Evolutionary conservation across 768 basidiomycete species (phyloP).

Genomic region (Serpula lacrymans): DNA sequence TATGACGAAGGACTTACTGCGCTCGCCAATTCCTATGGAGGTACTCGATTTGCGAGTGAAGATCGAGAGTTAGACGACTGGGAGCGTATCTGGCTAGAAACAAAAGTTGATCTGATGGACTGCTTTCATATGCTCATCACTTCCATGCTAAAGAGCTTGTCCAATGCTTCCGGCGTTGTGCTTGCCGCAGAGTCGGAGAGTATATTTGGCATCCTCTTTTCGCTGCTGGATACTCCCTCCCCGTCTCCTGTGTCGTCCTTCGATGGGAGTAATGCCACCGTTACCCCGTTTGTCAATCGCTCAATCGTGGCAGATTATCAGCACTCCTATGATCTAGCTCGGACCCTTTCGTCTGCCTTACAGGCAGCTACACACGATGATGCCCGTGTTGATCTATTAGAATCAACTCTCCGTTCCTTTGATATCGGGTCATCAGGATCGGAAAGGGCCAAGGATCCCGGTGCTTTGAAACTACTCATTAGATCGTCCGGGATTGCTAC

Average conservation of each 20-base stretch:
- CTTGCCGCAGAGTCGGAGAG: constrained; percentile 49
- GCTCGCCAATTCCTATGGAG: constrained; percentile 61
- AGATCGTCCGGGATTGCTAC: constrained; percentile 50
- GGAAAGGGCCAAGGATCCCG: constrained; percentile 36
- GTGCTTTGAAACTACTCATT: constrained; percentile 62
- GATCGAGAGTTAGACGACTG: constrained; percentile 51
- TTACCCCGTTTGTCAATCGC: constrained; percentile 62
- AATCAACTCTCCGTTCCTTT: constrained; percentile 44
- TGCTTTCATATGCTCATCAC: constrained; percentile 58
- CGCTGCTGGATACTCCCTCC: constrained; percentile 47
- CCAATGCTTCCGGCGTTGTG: constrained; percentile 36
- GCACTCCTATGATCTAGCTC: constrained; percentile 56
- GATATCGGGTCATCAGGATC: constrained; percentile 17
- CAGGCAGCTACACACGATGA: constrained; percentile 50
- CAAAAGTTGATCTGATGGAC: constrained; percentile 72
- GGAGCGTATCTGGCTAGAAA: constrained; percentile 68
- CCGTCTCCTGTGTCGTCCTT: constrained; percentile 24
- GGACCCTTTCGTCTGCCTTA: constrained; percentile 44
- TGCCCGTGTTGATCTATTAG: constrained; percentile 54
- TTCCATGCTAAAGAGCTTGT: constrained; percentile 47
- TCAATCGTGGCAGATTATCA: constrained; percentile 73
- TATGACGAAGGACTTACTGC: constrained; percentile 58
- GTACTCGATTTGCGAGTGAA: constrained; percentile 29
- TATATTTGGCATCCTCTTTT: constrained; percentile 56
- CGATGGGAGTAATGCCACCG: constrained; percentile 9